Percentiles rank a stretch among this genome's conserved stretches.
Evolutionary conservation across 2,329 filamentous ascomycete species (phyloP).

Genomic region (Diaporthe sp.): DNA sequence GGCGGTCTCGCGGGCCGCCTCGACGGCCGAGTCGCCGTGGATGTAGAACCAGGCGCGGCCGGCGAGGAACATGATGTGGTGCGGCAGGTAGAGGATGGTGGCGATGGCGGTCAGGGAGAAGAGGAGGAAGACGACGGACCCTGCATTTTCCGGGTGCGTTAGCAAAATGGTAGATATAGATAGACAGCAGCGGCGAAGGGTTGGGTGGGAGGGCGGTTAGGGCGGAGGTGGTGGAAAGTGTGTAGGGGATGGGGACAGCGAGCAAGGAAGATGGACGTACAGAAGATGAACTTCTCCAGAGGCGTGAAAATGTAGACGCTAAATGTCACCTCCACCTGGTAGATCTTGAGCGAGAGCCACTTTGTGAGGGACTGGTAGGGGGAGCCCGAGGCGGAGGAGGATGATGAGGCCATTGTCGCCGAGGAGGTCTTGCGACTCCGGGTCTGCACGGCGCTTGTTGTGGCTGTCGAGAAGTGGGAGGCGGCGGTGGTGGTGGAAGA

Average conservation of each 20-base stretch:
- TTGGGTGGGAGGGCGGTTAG: constrained; percentile 13
- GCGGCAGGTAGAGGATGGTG: constrained; percentile 91
- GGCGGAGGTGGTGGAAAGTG: background rate
- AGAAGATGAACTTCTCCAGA: constrained; percentile 97
- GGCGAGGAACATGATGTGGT: constrained; percentile 87
- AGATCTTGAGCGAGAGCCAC: constrained; percentile 95
- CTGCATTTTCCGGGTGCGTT: constrained; percentile 59
- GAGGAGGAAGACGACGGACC: constrained; percentile 92
- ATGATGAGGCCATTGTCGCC: constrained; percentile 54
- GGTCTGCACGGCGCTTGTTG: background rate
- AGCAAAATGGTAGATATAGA: background rate
- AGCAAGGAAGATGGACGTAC: constrained; percentile 66
- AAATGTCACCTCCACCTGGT: constrained; percentile 98
- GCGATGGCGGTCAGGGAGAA: constrained; percentile 89
- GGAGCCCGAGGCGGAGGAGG: constrained; percentile 42
- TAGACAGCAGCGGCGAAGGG: background rate
- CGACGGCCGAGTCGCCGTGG: constrained; percentile 79
- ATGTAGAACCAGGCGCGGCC: constrained; percentile 96
- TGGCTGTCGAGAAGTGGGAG: background rate
- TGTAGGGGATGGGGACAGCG: background rate
- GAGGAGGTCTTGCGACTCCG: background rate
- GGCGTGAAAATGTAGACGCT: constrained; percentile 97
- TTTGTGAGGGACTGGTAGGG: constrained; percentile 72
- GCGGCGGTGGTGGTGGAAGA: background rate
- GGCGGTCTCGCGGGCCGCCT: constrained; percentile 60